Conservation (phyloP, 768 basidiomycete species). For the Cantharellus cinnabarinus region DNA sequence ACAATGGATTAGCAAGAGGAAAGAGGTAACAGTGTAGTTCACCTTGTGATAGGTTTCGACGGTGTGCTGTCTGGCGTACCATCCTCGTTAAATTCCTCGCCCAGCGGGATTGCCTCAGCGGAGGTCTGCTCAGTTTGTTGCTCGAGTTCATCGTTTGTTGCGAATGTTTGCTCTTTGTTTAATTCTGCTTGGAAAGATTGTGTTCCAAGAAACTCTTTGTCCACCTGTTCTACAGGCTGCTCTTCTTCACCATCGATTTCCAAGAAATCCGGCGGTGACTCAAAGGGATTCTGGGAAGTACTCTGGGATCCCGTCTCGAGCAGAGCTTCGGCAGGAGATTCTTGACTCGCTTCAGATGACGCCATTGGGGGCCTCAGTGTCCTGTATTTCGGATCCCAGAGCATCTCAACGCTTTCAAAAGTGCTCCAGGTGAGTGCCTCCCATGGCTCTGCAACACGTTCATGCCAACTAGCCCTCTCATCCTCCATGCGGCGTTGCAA, state of each 20-base stretch:
- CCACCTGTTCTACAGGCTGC: background rate
- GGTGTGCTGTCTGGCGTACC: no score
- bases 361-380: background rate
- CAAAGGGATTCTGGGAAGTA: background rate
- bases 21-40: no score
- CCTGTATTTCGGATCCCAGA: conserved; percentile 49
- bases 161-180: background rate
- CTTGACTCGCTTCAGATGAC: background rate
- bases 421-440: conserved; percentile 63
- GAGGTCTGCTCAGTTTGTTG: no score
- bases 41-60: no score
- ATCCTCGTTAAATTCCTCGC: no score
- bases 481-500: conserved; percentile 39
- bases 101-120: no score
- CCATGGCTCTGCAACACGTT: conserved; percentile 26
- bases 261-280: background rate
- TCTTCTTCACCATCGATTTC: background rate
- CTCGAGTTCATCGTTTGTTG: background rate
- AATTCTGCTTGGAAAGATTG: background rate
- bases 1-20: no score
- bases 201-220: background rate
- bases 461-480: conserved; percentile 12
- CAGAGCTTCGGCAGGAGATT: background rate
- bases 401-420: conserved; percentile 74
- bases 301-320: background rate